Evolutionary conservation across 1,139 yeast genomes (phyloP).

Genomic region (Debaryomycetaceae sp.): DNA sequence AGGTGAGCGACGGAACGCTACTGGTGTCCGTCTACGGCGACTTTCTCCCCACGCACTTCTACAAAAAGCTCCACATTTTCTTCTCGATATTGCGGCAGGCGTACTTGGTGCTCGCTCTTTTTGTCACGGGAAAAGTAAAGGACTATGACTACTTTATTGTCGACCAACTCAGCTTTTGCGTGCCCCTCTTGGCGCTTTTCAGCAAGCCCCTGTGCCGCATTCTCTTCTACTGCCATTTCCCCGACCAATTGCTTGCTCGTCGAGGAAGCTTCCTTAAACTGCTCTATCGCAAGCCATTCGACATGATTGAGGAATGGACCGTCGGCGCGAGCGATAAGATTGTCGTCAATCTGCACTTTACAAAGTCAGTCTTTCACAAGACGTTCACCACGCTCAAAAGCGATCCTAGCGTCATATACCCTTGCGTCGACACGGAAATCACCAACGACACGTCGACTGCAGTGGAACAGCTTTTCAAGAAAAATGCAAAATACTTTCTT

Average conservation of each 20-base stretch:
- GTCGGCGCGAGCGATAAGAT: slow-evolving; percentile 68
- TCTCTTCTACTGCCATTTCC: slow-evolving; percentile 90
- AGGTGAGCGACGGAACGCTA: slow-evolving; percentile 47
- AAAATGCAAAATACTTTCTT: slow-evolving; percentile 35
- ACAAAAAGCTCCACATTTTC: slow-evolving; percentile 61
- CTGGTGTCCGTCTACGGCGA: slow-evolving; percentile 73
- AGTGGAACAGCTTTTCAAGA: slow-evolving; percentile 28
- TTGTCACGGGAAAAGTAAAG: slow-evolving; percentile 35
- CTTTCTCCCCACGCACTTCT: slow-evolving; percentile 58
- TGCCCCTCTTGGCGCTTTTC: slow-evolving; percentile 59
- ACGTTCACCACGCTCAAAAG: slow-evolving; percentile 44
- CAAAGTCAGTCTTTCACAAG: slow-evolving; percentile 53
- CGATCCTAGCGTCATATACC: slow-evolving; percentile 71
- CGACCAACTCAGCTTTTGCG: slow-evolving; percentile 80
- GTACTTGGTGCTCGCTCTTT: slow-evolving; percentile 43
- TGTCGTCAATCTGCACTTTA: slow-evolving; percentile 82
- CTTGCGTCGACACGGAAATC: slow-evolving; percentile 56
- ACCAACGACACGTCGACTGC: slow-evolving; percentile 7
- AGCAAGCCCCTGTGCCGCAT: slow-evolving; percentile 33
- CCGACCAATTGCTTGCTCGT: slow-evolving; percentile 71
- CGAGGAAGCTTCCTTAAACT: slow-evolving; percentile 45
- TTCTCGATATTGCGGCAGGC: slow-evolving; percentile 82
- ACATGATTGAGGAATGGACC: slow-evolving; percentile 68
- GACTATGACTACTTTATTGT: slow-evolving; percentile 65
- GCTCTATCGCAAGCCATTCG: slow-evolving; percentile 74